Percentiles rank a stretch among this genome's conserved stretches.
These are phyloP conservation scores for Microcyclospora pomicola DNA, from an alignment of 2,329 filamentous ascomycete species.

Conservation along the genomic window DNA sequence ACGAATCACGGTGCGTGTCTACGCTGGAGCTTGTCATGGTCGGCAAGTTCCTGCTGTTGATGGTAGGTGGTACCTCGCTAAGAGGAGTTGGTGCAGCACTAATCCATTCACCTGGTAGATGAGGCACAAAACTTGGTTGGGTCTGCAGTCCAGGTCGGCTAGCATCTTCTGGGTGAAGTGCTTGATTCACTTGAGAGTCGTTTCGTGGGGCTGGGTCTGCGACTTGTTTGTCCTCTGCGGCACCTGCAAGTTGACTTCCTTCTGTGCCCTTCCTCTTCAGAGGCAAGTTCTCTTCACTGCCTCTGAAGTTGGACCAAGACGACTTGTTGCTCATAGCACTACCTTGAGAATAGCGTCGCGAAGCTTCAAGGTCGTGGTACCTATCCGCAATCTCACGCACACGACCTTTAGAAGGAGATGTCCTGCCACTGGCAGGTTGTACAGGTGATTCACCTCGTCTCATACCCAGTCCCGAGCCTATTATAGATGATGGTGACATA, in stretches of 20 bases:
- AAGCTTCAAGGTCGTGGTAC: slow-evolving; percentile 32
- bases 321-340: slow-evolving; percentile 27
- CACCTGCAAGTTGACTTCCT: too few species aligned
- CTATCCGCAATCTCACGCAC: slow-evolving; percentile 39
- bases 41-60: background rate
- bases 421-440: slow-evolving; percentile 2
- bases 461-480: slow-evolving; percentile 4
- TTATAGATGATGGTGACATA: slow-evolving; percentile 1
- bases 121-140: slow-evolving; percentile 34
- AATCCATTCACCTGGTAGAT: slow-evolving; percentile 41
- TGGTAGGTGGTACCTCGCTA: slow-evolving; percentile 19
- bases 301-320: slow-evolving; percentile 24
- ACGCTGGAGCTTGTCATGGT: too few species aligned
- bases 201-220: too few species aligned
- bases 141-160: slow-evolving; percentile 10
- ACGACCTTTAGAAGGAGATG: slow-evolving; percentile 31
- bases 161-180: background rate
- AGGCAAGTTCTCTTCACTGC: slow-evolving; percentile 25
- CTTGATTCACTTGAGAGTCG: too few species aligned
- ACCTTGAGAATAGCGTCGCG: slow-evolving; percentile 31
- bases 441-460: slow-evolving; percentile 5
- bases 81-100: slow-evolving; percentile 32
- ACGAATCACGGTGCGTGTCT: background rate
- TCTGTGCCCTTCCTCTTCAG: slow-evolving; percentile 5
- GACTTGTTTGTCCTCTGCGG: too few species aligned